These are phyloP conservation scores for Spathaspora arborariae DNA, from an alignment of 805 yeast genomes.

Conservation along the genomic window DNA sequence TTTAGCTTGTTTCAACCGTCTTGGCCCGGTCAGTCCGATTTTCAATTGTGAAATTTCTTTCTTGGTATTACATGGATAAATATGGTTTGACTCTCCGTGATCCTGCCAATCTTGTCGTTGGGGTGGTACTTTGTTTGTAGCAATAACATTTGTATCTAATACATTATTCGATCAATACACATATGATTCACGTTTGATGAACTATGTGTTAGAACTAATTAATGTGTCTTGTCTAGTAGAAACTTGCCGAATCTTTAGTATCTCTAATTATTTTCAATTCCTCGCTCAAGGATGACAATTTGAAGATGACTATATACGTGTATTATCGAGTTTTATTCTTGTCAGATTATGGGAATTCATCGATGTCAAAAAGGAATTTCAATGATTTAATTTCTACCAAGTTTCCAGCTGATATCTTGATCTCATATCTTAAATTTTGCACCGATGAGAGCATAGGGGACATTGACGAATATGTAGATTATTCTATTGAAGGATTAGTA, in stretches of 20 bases:
- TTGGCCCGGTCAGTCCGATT: no score
- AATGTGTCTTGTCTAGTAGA: conserved; percentile 48
- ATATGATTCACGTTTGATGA: conserved; percentile 5
- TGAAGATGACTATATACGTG: conserved; percentile 16
- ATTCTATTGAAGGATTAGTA: conserved; percentile 45
- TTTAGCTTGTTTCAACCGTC: no score
- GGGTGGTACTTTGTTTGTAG: no score
- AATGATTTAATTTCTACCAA: conserved; percentile 5
- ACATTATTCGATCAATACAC: no score
- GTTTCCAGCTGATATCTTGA: conserved; percentile 10
- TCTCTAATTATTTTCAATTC: conserved; percentile 40
- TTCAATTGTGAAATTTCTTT: no score
- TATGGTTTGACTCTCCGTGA: no score
- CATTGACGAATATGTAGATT: conserved; percentile 11
- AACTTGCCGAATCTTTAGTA: conserved; percentile 43
- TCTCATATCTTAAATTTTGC: conserved; percentile 7
- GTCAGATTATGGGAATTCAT: conserved; percentile 56
- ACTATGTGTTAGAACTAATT: conserved; percentile 17
- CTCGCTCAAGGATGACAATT: conserved; percentile 32
- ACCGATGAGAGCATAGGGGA: no score
- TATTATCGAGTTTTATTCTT: conserved; percentile 43
- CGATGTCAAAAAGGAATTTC: conserved; percentile 14
- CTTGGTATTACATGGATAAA: no score
- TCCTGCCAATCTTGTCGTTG: no score
- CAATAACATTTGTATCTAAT: no score